These are phyloP conservation scores for Lichtheimia hyalospora DNA, from an alignment of 371 early-diverging fungal genomes.

Conservation along the genomic window DNA sequence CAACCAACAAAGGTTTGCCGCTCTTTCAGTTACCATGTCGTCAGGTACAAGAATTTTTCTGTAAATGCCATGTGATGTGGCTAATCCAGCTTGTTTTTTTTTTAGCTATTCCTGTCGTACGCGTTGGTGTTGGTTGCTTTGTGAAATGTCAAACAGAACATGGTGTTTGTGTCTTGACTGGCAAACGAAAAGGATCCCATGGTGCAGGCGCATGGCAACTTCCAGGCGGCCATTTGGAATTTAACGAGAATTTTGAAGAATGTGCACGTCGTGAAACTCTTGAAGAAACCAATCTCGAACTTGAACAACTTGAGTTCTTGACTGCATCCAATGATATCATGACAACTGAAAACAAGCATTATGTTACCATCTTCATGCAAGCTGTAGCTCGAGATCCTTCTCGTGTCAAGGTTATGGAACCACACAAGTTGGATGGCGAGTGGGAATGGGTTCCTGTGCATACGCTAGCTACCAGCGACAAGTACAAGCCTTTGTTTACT, in stretches of 20 bases:
- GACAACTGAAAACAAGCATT: conserved; percentile 54
- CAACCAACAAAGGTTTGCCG: too few relatives aligned
- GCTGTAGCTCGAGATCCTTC: conserved; percentile 14
- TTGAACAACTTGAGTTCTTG: conserved; percentile 32
- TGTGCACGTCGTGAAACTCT: conserved; percentile 61
- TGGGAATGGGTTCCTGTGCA: conserved; percentile 53
- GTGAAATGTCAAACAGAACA: conserved; percentile 29
- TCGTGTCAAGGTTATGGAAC: conserved; percentile 51
- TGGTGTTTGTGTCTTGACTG: conserved; percentile 45
- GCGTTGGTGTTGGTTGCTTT: conserved; percentile 57
- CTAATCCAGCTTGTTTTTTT: too few relatives aligned
- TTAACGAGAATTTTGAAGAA: conserved; percentile 57
- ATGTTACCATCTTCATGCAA: conserved; percentile 67
- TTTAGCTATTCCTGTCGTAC: conserved; percentile 18
- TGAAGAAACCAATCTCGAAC: conserved; percentile 59
- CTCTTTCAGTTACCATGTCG: too few relatives aligned
- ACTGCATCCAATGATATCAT: conserved; percentile 63
- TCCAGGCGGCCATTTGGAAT: conserved; percentile 68
- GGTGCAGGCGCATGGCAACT: conserved; percentile 66
- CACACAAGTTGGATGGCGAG: conserved; percentile 54
- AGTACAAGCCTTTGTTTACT: conserved; percentile 40
- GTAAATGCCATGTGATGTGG: too few relatives aligned
- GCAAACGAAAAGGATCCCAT: conserved; percentile 61
- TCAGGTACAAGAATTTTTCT: too few relatives aligned
- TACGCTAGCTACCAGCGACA: conserved; percentile 36